A percentile compares a stretch with the other conserved stretches of the same genome.
Conservation (phyloP, 805 yeast genomes). For the Spathaspora girioi region DNA sequence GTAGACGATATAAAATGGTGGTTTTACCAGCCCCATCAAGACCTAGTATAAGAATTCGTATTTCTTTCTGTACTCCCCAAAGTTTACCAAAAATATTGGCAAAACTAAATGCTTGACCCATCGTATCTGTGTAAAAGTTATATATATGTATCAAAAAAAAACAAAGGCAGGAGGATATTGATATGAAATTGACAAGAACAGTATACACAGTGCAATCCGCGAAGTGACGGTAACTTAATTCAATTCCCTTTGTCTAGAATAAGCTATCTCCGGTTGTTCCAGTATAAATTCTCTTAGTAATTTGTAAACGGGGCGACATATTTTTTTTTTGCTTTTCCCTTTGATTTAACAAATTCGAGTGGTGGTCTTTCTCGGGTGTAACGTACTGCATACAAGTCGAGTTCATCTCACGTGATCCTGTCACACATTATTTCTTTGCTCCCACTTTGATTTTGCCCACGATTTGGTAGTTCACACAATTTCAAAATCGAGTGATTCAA, state of each 20-base stretch:
- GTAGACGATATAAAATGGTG: constrained; percentile 85
- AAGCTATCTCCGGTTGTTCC: background rate
- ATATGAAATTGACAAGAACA: no score
- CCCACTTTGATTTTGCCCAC: background rate
- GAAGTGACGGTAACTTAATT: no score
- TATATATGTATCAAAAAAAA: no score
- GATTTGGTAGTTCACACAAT: background rate
- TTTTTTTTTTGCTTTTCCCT: background rate
- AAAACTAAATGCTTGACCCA: constrained; percentile 87
- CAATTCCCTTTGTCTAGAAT: background rate
- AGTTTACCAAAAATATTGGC: constrained; percentile 71
- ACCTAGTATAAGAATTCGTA: constrained; percentile 85
- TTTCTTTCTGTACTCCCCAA: constrained; percentile 89
- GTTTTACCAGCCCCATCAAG: constrained; percentile 98
- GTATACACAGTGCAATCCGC: no score
- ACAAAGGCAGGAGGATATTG: no score
- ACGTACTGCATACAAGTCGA: background rate
- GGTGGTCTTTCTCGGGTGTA: background rate
- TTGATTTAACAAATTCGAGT: background rate
- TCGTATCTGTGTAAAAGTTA: constrained; percentile 16
- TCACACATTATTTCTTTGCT: background rate
- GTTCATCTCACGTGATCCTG: background rate
- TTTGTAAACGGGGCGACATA: background rate
- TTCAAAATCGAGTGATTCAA: background rate
- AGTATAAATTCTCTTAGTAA: background rate